phyloP scores from a whole-genome alignment of 129 eudicot genomes.

The Chrysanthemum seticuspe region DNA sequence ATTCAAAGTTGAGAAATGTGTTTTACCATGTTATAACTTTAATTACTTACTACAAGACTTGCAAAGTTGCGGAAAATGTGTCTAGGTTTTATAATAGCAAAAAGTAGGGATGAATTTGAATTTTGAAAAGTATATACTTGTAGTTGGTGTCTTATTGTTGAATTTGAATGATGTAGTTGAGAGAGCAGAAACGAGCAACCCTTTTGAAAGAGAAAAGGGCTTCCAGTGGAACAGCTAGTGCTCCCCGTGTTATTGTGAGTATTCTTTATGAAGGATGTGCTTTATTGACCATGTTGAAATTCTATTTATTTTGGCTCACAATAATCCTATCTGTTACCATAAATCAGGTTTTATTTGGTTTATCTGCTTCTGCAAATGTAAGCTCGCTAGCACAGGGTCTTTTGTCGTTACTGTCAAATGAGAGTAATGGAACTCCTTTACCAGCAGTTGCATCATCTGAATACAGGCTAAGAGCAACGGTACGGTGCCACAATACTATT shows the following conservation, averaged over 20 bases:
- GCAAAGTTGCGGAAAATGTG: background rate
- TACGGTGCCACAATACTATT: constrained; percentile 24
- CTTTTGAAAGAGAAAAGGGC: constrained; percentile 82
- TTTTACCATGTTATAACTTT: background rate
- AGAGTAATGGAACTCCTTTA: constrained; percentile 33
- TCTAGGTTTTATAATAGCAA: background rate
- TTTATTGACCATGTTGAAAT: constrained; percentile 3
- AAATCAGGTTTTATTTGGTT: constrained; percentile 77
- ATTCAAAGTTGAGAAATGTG: background rate
- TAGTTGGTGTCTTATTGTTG: background rate
- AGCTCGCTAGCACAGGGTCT: constrained; percentile 60
- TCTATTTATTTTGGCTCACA: background rate
- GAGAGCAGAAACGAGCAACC: constrained; percentile 80
- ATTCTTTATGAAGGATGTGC: background rate
- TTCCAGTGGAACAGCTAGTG: constrained; percentile 53
- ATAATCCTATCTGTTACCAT: background rate
- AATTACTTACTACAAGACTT: background rate
- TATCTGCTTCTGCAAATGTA: constrained; percentile 63
- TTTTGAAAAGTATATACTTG: background rate
- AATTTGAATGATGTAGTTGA: constrained; percentile 44
- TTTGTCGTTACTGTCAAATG: constrained; percentile 49
- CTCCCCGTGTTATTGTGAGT: constrained; percentile 95
- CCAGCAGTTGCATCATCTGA: constrained; percentile 71
- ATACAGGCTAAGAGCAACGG: constrained; percentile 87
- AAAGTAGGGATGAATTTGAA: background rate